Evolutionary conservation across 2,329 filamentous ascomycete species (phyloP).

Genomic region (Paecilomyces variotii): DNA sequence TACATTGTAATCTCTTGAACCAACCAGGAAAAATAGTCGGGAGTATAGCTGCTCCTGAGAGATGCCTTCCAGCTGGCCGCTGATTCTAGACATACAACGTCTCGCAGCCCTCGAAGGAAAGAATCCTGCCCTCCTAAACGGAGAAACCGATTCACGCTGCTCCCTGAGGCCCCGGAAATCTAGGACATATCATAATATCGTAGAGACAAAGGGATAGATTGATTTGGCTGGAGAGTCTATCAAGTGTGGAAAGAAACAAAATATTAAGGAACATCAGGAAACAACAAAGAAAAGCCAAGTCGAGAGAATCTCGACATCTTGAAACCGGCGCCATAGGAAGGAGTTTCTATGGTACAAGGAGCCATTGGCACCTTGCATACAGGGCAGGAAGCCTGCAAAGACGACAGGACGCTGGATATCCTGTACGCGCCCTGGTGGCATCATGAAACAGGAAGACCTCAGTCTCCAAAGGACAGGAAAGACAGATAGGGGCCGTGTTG

Average conservation of each 20-base stretch:
- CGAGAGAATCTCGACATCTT: constrained; percentile 3
- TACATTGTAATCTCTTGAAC: not conserved
- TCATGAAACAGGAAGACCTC: constrained; percentile 19
- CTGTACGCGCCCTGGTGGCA: constrained; percentile 18
- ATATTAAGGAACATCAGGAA: not conserved
- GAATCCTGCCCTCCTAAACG: constrained; percentile 6
- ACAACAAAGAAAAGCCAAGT: constrained; percentile 1
- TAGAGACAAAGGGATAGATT: not conserved
- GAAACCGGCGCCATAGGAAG: constrained; percentile 6
- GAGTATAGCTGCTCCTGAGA: not conserved
- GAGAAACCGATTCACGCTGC: constrained; percentile 4
- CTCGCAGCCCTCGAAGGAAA: not conserved
- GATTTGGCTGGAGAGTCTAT: not conserved
- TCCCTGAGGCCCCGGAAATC: constrained; percentile 3
- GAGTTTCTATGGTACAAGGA: not conserved
- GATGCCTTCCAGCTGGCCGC: not conserved
- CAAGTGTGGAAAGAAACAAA: not conserved
- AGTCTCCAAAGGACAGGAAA: not conserved
- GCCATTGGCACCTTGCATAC: not conserved
- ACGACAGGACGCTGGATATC: constrained; percentile 7
- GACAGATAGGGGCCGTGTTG: constrained; percentile 6
- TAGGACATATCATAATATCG: constrained; percentile 8
- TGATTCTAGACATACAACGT: not conserved
- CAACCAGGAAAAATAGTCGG: not conserved
- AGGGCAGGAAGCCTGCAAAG: constrained; percentile 15